These are phyloP conservation scores for Fistulinella cinereoalba DNA, from an alignment of 1,284 basidiomycete species.

Conservation along the genomic window DNA sequence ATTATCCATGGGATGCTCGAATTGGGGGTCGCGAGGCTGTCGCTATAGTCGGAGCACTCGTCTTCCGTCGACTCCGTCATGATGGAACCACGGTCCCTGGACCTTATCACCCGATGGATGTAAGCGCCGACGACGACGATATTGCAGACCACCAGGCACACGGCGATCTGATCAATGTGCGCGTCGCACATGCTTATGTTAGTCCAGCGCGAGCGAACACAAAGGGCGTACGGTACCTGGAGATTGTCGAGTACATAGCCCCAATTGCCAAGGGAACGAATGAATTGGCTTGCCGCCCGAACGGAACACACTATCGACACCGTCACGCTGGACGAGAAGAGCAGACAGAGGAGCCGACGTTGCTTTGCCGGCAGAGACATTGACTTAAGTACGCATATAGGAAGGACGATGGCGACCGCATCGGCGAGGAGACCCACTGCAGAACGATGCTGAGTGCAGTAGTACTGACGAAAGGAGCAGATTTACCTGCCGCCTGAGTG, in stretches of 20 bases:
- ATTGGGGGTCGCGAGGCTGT: too few relatives aligned
- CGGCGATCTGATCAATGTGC: too few relatives aligned
- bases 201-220: background rate
- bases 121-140: too few relatives aligned
- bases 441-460: background rate
- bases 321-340: constrained; percentile 13
- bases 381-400: constrained; percentile 16
- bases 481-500: constrained; percentile 2
- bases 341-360: constrained; percentile 16
- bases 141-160: too few relatives aligned
- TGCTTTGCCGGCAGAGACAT: constrained; percentile 9
- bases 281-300: constrained; percentile 4
- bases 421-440: constrained; percentile 2
- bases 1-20: too few relatives aligned
- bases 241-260: constrained; percentile 6
- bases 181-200: too few relatives aligned
- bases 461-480: background rate
- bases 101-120: too few relatives aligned
- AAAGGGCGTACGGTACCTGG: constrained; percentile 13
- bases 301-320: constrained; percentile 8
- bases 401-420: constrained; percentile 4
- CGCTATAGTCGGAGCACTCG: too few relatives aligned
- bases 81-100: too few relatives aligned
- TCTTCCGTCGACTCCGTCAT: too few relatives aligned
- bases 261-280: constrained; percentile 1